Base-by-base conservation (phyloP, 23 red algal species). In the Gracilaria domingensis region DNA sequence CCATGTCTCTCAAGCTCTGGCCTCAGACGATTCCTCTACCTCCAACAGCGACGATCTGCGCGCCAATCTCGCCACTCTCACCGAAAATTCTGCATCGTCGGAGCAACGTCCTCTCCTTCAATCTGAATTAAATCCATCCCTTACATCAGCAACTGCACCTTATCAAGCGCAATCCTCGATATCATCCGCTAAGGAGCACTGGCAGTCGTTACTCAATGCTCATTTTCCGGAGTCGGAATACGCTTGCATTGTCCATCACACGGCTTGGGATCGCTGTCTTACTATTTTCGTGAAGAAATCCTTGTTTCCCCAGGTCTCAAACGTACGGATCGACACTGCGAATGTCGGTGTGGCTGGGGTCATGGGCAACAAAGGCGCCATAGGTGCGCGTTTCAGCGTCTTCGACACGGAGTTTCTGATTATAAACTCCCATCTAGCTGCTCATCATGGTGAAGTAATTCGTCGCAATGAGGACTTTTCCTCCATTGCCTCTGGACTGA, bases 301-400 rank as follows among this genome's bases (percentile, higher is more conserved):
- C 1, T 35, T 90, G 74, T 61, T 72, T n/a, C 17, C 26, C 14
- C 36, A 66, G 0, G 86, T 90, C 20, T 70, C 74, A 8, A 58
- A 72, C 36, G 57, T 80, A n/a, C 71, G 86, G 14, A 39, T 75
- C 16, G 86, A 90, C 64, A 90, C 74, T 24, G 73, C 74, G 0
- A 81, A 81, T 37, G 86, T 90, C 48, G 86, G 86, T 12, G 48
- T 93, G 32, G 90, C 56, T 24, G 80, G 81, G 1, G 82, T 91
- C 23, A 86, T 44, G 34, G 93, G 85, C 12, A 95, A 95, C 42
- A 95, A 95, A 75, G 93, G 93, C 34, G 93, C 93, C 34, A 88
- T 95, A 25, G 93, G 79, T 23, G 81, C 76, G 0, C 83, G 84
- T 18, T 84, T 95, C 47, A 85, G 55, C 21, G 53, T 95, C 40